These are phyloP conservation scores for Pezicula radicicola DNA, from an alignment of 2,329 filamentous ascomycete genomes.

Conservation along the genomic window DNA sequence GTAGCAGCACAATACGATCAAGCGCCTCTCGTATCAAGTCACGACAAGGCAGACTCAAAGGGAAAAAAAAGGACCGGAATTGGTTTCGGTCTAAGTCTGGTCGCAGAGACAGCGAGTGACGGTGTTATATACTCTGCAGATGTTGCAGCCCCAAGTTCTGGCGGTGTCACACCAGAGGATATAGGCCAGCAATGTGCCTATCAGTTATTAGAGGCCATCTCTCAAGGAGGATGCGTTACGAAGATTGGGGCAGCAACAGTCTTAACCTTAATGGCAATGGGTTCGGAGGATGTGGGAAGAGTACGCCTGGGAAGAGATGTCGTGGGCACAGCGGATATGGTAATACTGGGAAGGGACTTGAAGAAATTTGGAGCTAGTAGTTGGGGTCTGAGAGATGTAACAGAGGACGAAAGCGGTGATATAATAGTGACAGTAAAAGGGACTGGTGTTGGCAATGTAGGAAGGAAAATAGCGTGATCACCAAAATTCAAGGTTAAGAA, in stretches of 20 bases:
- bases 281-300: slow-evolving; percentile 89
- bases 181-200: slow-evolving; percentile 85
- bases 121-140: slow-evolving; percentile 89
- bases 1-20: slow-evolving; percentile 78
- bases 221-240: slow-evolving; percentile 78
- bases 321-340: slow-evolving; percentile 74
- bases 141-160: slow-evolving; percentile 68
- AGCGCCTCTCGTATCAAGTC: slow-evolving; percentile 53
- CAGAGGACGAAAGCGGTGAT: slow-evolving; percentile 59
- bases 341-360: slow-evolving; percentile 80
- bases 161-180: slow-evolving; percentile 85
- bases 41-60: slow-evolving; percentile 51
- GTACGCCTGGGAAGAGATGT: slow-evolving; percentile 79
- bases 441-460: slow-evolving; percentile 89
- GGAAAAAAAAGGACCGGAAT: slow-evolving; percentile 71
- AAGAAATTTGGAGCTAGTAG: slow-evolving; percentile 85
- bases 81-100: slow-evolving; percentile 85
- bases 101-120: slow-evolving; percentile 82
- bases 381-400: slow-evolving; percentile 82
- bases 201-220: slow-evolving; percentile 81
- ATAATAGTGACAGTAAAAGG: slow-evolving; percentile 90
- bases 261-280: slow-evolving; percentile 94
- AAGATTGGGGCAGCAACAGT: slow-evolving; percentile 70
- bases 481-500: not conserved
- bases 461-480: slow-evolving; percentile 73